Evolutionary conservation across 192 early-diverging fungal genomes (phyloP).

Genomic region (Coemansia umbellata): DNA sequence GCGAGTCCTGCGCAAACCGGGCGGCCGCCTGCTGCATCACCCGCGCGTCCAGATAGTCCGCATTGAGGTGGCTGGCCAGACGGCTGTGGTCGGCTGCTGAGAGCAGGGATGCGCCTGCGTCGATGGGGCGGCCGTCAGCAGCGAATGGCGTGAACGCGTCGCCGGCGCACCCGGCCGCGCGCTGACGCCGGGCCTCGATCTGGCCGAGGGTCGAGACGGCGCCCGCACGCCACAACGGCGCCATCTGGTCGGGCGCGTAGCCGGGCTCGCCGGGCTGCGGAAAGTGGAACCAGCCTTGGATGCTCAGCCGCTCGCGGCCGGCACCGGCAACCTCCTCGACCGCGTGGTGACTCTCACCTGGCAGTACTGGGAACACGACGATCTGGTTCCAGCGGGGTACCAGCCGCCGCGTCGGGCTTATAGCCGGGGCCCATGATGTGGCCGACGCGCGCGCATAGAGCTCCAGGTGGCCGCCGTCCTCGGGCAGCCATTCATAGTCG

Average conservation of each 20-base stretch:
- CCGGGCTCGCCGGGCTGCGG: slow-evolving; percentile 71
- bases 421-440: slow-evolving; percentile 57
- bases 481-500: slow-evolving; percentile 54
- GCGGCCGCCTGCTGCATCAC: slow-evolving; percentile 56
- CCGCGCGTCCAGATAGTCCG: slow-evolving; percentile 56
- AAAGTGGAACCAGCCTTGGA: slow-evolving; percentile 78
- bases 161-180: slow-evolving; percentile 23
- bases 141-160: slow-evolving; percentile 35
- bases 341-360: slow-evolving; percentile 75
- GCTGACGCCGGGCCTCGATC: slow-evolving; percentile 44
- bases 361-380: slow-evolving; percentile 72
- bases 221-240: slow-evolving; percentile 31
- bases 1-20: slow-evolving; percentile 63
- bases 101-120: slow-evolving; percentile 13
- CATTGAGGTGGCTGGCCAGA: slow-evolving; percentile 58
- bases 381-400: slow-evolving; percentile 75
- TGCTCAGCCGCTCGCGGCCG: slow-evolving; percentile 55
- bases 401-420: slow-evolving; percentile 55
- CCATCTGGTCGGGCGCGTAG: slow-evolving; percentile 52
- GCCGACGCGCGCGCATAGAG: slow-evolving; percentile 63
- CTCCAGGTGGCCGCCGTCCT: slow-evolving; percentile 71
- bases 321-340: slow-evolving; percentile 69
- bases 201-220: slow-evolving; percentile 60
- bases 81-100: slow-evolving; percentile 49
- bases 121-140: too few relatives aligned